Evolutionary conservation across 805 yeast genomes (phyloP).

Genomic region (Vanderwaltozyma tropicalis): DNA sequence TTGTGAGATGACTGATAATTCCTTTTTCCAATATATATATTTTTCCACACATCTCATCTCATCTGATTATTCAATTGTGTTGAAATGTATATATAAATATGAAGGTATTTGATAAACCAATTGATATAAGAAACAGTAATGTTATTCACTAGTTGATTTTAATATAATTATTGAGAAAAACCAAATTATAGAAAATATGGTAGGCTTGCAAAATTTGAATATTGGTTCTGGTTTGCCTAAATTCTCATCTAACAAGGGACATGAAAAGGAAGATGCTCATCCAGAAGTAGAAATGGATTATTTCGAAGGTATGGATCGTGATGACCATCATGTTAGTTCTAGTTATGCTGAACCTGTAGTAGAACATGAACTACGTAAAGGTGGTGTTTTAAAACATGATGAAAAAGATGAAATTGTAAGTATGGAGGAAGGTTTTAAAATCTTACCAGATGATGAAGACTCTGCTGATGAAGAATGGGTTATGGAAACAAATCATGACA

Average conservation of each 20-base stretch:
- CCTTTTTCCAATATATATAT: no score
- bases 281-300: slow-evolving; percentile 1
- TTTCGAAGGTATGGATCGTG: slow-evolving; percentile 2
- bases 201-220: slow-evolving; percentile 1
- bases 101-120: no score
- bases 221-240: not conserved
- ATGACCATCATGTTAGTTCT: slow-evolving; percentile 1
- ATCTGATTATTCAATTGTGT: no score
- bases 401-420: not conserved
- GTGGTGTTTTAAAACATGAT: slow-evolving; percentile 1
- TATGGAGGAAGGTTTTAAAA: slow-evolving; percentile 1
- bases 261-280: not conserved
- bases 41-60: no score
- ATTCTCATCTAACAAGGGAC: not conserved
- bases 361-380: not conserved
- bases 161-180: no score
- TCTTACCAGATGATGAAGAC: not conserved
- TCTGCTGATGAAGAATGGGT: slow-evolving; percentile 3
- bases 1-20: no score
- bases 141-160: no score
- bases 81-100: no score
- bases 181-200: no score
- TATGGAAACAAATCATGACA: slow-evolving; percentile 14
- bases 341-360: not conserved
- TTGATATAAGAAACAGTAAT: no score